Conservation (phyloP, 805 yeast species). For the Zygotorulaspora chibaensis region DNA sequence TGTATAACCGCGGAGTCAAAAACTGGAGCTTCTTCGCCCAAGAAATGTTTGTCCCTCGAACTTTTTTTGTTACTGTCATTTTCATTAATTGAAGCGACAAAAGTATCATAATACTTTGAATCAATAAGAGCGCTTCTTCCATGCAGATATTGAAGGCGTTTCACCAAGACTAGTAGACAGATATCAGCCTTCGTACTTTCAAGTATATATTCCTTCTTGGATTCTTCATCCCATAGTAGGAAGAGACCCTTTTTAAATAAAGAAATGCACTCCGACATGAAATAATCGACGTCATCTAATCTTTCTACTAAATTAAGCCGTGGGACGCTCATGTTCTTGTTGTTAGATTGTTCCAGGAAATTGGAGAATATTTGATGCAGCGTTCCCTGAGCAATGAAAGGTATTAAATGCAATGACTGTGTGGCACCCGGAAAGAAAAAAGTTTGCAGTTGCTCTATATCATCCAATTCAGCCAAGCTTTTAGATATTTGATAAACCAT, state of each 20-base stretch:
- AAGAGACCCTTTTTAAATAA: slow-evolving; percentile 13
- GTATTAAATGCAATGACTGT: slow-evolving; percentile 20
- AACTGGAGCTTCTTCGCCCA: background rate
- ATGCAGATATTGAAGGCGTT: slow-evolving; percentile 3
- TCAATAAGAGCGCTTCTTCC: slow-evolving; percentile 1
- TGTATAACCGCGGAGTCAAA: background rate
- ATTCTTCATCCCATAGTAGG: slow-evolving; percentile 2
- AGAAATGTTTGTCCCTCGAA: background rate
- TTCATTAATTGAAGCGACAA: slow-evolving; percentile 1
- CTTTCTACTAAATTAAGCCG: slow-evolving; percentile 10
- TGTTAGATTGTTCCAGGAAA: background rate
- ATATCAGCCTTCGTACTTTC: slow-evolving; percentile 12
- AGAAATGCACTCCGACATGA: slow-evolving; percentile 9
- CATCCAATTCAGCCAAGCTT: slow-evolving; percentile 14
- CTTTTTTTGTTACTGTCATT: background rate
- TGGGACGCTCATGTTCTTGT: background rate
- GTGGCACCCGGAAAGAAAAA: slow-evolving; percentile 19
- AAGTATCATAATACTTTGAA: background rate
- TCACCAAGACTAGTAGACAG: slow-evolving; percentile 8
- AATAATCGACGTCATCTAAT: slow-evolving; percentile 8
- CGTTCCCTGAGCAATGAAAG: slow-evolving; percentile 24
- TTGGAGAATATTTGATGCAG: slow-evolving; percentile 12
- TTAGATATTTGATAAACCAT: slow-evolving; percentile 13
- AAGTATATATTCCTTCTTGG: background rate
- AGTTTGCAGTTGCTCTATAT: slow-evolving; percentile 18